phyloP scores from a whole-genome alignment of 306 rosid genomes.

The Ormosia emarginata region DNA sequence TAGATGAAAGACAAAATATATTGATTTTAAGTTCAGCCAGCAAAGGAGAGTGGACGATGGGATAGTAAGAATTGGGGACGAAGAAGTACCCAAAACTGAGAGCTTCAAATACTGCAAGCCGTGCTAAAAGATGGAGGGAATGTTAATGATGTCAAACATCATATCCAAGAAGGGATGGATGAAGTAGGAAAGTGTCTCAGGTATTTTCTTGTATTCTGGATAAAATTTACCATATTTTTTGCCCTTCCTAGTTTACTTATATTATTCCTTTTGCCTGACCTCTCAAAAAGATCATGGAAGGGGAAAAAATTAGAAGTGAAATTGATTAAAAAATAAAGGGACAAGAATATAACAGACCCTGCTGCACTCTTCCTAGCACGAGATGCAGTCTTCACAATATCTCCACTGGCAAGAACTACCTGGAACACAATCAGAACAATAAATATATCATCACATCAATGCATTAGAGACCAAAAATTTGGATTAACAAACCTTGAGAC shows the following conservation, averaged over 20 bases:
- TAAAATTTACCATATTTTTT: not conserved
- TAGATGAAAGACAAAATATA: not conserved
- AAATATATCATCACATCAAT: constrained; percentile 20
- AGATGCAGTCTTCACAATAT: constrained; percentile 86
- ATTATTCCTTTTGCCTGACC: not conserved
- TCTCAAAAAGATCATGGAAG: not conserved
- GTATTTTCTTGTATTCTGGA: not conserved
- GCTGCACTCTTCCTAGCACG: constrained; percentile 98
- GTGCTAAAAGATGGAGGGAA: not conserved
- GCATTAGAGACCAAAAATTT: constrained; percentile 7
- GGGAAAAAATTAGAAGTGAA: constrained; percentile 11
- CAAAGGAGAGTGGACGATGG: not conserved
- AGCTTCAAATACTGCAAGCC: not conserved
- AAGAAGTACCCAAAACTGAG: not conserved
- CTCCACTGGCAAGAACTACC: constrained; percentile 94
- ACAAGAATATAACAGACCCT: constrained; percentile 54
- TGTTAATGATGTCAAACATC: not conserved
- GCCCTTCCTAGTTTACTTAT: not conserved
- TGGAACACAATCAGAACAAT: constrained; percentile 39
- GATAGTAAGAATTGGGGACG: not conserved
- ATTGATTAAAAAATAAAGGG: constrained; percentile 9
- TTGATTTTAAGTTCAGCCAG: not conserved
- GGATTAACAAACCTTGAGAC: constrained; percentile 62
- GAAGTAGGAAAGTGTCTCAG: not conserved
- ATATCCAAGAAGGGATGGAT: not conserved